Base-by-base conservation (phyloP, 495 filamentous ascomycete species). In the Cercophora samala region DNA sequence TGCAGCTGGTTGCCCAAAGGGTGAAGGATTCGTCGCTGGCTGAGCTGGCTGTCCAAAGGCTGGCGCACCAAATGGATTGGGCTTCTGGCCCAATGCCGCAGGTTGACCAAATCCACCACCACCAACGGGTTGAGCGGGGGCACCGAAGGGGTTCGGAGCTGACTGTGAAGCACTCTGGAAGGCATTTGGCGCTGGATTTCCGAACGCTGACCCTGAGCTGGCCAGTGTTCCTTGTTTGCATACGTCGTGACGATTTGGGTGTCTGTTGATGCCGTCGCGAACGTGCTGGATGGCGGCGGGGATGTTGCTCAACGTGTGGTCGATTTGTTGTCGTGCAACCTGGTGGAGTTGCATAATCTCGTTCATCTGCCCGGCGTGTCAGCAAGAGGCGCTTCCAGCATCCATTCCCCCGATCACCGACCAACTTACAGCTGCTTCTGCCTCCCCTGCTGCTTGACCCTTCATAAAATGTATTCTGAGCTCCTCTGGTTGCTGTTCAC, bases 401-500 rank as follows among this genome's bases (percentile, higher is more conserved):
- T 6, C 26, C 58, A 42, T 13, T 24, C 2, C 13, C 24, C 22
- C 18, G 51, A 18, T 5, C 22, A 18, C n/a, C 51, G 21, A 26
- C 52, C 23, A 26, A 72, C 80, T 6, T 76, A 93, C 81, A 11
- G 90, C 90, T 64, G 83, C 81, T 66, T 89, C 78, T 52, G 82
- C 75, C 68, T 90, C 91, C 5, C 89, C 89, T 18, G 85, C 65
- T 19, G 84, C 82, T 37, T 77, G 71, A 8, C 82, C 81, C 63
- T 86, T 75, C 71, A 92, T 87, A 78, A 90, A 89, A 22, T 86
- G 83, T 17, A 93, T 61, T 63, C 92, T 84, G 60, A 93, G 81
- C 73, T 97, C 93, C 76, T 97, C 93, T 46, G 88, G 88, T 71
- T 91, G 94, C 69, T 91, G 87, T 76, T 97, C 93, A 22, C 91